Evolutionary conservation across 192 early-diverging fungal genomes (phyloP), one percentile per base, ranked within the genome.

Genomic region (Phycomyces blakesleeanus): DNA sequence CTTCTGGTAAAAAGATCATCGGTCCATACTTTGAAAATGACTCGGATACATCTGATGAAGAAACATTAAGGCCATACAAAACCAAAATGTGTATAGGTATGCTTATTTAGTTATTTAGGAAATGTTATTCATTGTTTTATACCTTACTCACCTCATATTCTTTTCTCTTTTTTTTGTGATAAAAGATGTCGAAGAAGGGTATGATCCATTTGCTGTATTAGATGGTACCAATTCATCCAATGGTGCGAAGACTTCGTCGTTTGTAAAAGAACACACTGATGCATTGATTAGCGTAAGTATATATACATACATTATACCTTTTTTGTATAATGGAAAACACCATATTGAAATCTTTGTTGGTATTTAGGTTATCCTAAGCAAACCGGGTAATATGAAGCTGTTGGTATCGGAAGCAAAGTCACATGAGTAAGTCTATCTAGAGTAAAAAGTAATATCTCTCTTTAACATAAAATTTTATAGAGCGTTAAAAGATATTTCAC

Each of bases 361-460:
- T 47, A 6, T 24, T 37, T 39, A 68, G 67, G 44, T 61, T 5
- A 69, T 69, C 14, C 52, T 51, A 38, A 65, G 60, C 40, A 61
- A 67, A 29, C 25, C 57, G 0, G 64, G 62, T 11, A 47, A 47
- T 18, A 63, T 73, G 56, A 55, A 64, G 0, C 41, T 62, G 4
- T 22, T 73, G 3, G 14, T 73, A n/a, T 20, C 65, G 16, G 71
- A 73, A 42, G 71, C 66, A 34, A 73, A 73, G 20, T 44, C 64
- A 52, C 57, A 61, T 26, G 39, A 20, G 47, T 59, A 51, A 59
- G 11, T 47, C 12, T 21, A 24, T 44, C 12, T 11, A 34, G 29
- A 22, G 4, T 44, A 15, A 4, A 12, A n/a, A 38, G 6, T n/a
- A 52, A 3, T 47, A 18, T 10, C 10, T 53, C 16, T 39, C 5